These are phyloP conservation scores for Plantago lanceolata DNA, from an alignment of 305 asterid genomes.

Conservation along the genomic window DNA sequence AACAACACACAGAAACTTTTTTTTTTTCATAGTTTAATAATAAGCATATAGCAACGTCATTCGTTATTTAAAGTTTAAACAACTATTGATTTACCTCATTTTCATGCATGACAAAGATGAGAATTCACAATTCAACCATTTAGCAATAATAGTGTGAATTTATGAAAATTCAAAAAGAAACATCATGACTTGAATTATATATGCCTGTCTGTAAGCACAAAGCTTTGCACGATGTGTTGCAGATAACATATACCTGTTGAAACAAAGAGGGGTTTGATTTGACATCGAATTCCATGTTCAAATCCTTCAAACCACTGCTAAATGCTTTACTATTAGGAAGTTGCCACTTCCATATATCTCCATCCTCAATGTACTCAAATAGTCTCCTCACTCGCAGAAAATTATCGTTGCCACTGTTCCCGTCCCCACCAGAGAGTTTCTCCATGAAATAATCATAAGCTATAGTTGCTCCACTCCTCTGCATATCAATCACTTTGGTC, in stretches of 20 bases:
- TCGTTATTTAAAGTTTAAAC: background rate
- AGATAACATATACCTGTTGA: slow-evolving; percentile 53
- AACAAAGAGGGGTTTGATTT: slow-evolving; percentile 64
- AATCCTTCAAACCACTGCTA: slow-evolving; percentile 81
- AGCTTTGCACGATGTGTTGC: slow-evolving; percentile 15
- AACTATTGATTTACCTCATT: slow-evolving; percentile 2
- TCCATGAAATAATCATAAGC: slow-evolving; percentile 80
- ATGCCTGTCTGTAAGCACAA: slow-evolving; percentile 4
- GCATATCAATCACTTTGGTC: slow-evolving; percentile 66
- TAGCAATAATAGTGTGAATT: slow-evolving; percentile 6
- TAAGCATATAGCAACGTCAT: background rate
- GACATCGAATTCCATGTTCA: slow-evolving; percentile 60
- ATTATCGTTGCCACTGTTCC: slow-evolving; percentile 26
- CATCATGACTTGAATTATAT: slow-evolving; percentile 2
- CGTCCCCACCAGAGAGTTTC: slow-evolving; percentile 42
- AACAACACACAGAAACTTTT: too few species aligned
- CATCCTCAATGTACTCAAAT: slow-evolving; percentile 82
- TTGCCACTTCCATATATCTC: slow-evolving; percentile 85
- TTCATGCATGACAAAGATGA: slow-evolving; percentile 13
- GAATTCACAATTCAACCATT: background rate
- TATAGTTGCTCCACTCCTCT: slow-evolving; percentile 89
- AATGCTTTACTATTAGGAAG: slow-evolving; percentile 79
- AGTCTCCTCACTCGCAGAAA: slow-evolving; percentile 53
- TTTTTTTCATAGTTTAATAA: too few species aligned
- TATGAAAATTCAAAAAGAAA: slow-evolving; percentile 4